A percentile compares a stretch with the other conserved stretches of the same genome.
phyloP scores from a whole-genome alignment of 164 flowering plant species.

The Annona squamosa region DNA sequence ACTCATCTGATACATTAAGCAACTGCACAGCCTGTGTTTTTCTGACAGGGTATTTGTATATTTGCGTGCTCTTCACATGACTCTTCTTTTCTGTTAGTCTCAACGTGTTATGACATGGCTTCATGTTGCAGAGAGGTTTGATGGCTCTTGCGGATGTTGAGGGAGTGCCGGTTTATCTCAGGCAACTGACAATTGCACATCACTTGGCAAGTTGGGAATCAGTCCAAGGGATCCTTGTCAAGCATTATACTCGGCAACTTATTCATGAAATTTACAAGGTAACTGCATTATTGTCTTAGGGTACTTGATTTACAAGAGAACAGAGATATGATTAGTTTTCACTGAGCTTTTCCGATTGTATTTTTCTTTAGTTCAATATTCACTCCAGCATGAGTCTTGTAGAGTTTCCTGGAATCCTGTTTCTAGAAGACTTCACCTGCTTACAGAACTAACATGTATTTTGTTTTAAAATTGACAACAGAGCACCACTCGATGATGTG shows the following conservation, averaged over 20 bases:
- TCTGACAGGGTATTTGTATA: not conserved
- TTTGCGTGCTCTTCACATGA: not conserved
- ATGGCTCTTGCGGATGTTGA: slow-evolving; percentile 96
- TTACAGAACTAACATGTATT: not conserved
- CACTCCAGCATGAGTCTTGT: too few species aligned
- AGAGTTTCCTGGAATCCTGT: too few species aligned
- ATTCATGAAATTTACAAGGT: slow-evolving; percentile 98
- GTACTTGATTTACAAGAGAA: too few species aligned
- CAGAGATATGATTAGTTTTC: too few species aligned
- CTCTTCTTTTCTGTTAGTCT: not conserved
- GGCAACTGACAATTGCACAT: slow-evolving; percentile 55
- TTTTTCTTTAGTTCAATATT: not conserved
- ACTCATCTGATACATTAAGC: not conserved
- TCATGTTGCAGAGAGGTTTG: slow-evolving; percentile 68
- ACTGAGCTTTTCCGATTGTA: not conserved
- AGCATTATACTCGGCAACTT: slow-evolving; percentile 75
- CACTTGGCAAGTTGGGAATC: slow-evolving; percentile 93
- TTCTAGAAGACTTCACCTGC: too few species aligned
- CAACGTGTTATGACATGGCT: slow-evolving; percentile 1
- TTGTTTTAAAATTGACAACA: too few species aligned
- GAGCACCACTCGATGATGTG: not conserved
- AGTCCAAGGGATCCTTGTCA: slow-evolving; percentile 61
- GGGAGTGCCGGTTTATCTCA: slow-evolving; percentile 80
- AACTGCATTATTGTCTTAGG: not conserved
- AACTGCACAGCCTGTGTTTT: not conserved